Percentiles rank a stretch among this genome's conserved stretches.
phyloP scores from a whole-genome alignment of 768 basidiomycete genomes.

The Tephrocybe sp. region DNA sequence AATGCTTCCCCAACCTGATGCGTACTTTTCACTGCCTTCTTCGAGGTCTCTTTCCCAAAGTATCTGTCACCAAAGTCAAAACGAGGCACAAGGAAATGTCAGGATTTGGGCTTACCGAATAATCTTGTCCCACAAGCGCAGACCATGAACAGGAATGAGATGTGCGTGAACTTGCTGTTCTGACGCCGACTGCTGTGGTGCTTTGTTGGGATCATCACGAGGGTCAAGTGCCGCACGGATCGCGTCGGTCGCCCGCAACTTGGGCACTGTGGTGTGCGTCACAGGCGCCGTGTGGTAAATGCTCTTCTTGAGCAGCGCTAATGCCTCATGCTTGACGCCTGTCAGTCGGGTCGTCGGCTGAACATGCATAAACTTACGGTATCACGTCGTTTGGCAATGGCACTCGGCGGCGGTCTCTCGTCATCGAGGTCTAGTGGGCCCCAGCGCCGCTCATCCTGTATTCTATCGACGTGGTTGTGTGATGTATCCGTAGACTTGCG shows the following conservation, averaged over 20 bases:
- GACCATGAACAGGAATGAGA: constrained; percentile 49
- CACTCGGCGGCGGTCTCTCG: constrained; percentile 70
- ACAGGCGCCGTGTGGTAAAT: constrained; percentile 56
- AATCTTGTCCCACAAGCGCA: constrained; percentile 55
- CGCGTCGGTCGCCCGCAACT: constrained; percentile 41
- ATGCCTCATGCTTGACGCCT: constrained; percentile 43
- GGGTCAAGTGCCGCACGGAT: constrained; percentile 51
- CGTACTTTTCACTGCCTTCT: constrained; percentile 30
- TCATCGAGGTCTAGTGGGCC: constrained; percentile 61
- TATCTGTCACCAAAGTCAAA: constrained; percentile 29
- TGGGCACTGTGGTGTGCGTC: constrained; percentile 54
- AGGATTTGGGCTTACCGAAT: constrained; percentile 37
- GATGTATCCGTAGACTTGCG: background rate
- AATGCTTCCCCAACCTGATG: constrained; percentile 14
- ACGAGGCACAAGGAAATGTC: constrained; percentile 1
- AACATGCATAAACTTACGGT: constrained; percentile 41
- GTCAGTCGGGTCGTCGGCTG: background rate
- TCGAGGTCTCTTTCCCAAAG: constrained; percentile 45
- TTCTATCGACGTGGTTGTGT: constrained; percentile 22
- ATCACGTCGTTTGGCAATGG: constrained; percentile 70
- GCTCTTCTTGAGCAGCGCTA: constrained; percentile 55
- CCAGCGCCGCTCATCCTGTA: constrained; percentile 44
- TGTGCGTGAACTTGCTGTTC: constrained; percentile 49
- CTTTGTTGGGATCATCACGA: constrained; percentile 44
- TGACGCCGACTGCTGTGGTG: constrained; percentile 55